Percentiles rank a stretch among this genome's conserved stretches.
phyloP scores from a whole-genome alignment of 2,329 filamentous ascomycete genomes.

The Exophiala sp. region DNA sequence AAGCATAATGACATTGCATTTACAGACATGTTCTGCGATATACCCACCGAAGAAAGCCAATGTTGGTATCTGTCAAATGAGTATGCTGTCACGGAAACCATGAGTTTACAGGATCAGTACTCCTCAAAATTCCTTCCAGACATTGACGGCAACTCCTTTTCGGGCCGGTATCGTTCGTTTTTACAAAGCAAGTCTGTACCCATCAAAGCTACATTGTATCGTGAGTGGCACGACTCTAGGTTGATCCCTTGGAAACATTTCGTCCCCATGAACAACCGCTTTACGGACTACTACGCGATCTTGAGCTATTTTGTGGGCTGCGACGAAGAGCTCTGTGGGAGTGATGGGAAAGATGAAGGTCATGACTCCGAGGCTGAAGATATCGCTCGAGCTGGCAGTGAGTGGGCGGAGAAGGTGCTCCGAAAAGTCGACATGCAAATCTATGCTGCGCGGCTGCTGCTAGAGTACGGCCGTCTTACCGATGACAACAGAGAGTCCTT shows the following conservation, averaged over 20 bases:
- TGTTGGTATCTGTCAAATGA: constrained; percentile 49
- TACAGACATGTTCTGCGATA: constrained; percentile 45
- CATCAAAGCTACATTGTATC: constrained; percentile 74
- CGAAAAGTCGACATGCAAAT: constrained; percentile 71
- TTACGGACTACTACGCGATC: constrained; percentile 67
- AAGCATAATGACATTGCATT: constrained; percentile 38
- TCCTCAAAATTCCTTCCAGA: constrained; percentile 68
- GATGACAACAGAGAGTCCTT: not conserved
- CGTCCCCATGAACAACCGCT: constrained; percentile 73
- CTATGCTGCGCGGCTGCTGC: constrained; percentile 62
- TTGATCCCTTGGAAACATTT: constrained; percentile 77
- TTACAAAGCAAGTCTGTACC: constrained; percentile 66
- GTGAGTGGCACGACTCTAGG: constrained; percentile 76
- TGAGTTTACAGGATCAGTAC: constrained; percentile 40
- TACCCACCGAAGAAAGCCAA: constrained; percentile 32
- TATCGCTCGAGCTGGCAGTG: constrained; percentile 63
- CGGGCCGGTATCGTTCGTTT: constrained; percentile 66
- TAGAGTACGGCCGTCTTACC: constrained; percentile 52
- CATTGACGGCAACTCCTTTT: constrained; percentile 71
- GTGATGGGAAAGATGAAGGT: not conserved
- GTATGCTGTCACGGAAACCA: constrained; percentile 33
- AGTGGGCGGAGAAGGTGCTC: constrained; percentile 66
- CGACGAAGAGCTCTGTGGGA: not conserved
- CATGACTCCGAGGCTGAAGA: constrained; percentile 57
- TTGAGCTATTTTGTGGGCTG: constrained; percentile 65